phyloP scores from a whole-genome alignment of 1,284 basidiomycete genomes.

The Ganoderma sinense region DNA sequence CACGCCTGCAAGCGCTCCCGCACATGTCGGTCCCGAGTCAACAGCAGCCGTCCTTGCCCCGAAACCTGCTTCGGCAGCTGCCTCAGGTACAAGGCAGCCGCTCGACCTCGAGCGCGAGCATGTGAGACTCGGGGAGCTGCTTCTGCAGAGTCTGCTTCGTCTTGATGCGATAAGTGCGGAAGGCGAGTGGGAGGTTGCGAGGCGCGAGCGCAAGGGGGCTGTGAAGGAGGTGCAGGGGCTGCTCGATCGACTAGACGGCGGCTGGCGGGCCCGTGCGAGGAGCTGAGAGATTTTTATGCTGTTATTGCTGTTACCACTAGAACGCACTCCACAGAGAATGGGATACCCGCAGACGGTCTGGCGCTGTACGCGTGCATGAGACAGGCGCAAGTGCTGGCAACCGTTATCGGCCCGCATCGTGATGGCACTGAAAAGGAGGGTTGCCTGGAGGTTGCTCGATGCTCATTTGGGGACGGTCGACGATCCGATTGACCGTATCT shows the following conservation, averaged over 20 bases:
- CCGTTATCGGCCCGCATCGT: constrained; percentile 2
- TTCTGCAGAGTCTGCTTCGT: constrained; percentile 79
- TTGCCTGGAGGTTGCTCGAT: not conserved
- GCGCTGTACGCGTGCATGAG: not conserved
- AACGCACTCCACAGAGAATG: not conserved
- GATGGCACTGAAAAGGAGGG: not conserved
- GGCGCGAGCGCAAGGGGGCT: constrained; percentile 76
- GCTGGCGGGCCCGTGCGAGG: constrained; percentile 45
- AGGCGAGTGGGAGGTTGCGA: constrained; percentile 73
- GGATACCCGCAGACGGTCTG: not conserved
- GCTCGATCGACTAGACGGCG: constrained; percentile 62
- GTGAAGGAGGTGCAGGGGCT: constrained; percentile 71
- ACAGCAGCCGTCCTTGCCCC: constrained; percentile 19
- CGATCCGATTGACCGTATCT: constrained; percentile 1
- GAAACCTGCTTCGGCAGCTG: constrained; percentile 19
- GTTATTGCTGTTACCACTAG: not conserved
- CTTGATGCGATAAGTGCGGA: constrained; percentile 77
- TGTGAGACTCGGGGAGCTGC: constrained; percentile 69
- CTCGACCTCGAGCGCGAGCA: constrained; percentile 55
- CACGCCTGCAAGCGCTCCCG: constrained; percentile 27
- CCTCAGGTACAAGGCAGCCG: constrained; percentile 22
- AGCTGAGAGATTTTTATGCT: constrained; percentile 5
- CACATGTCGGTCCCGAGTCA: constrained; percentile 20
- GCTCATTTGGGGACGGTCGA: not conserved
- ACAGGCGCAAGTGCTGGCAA: not conserved